Conservation (phyloP, 2,329 filamentous ascomycete genomes). For the Thelonectria olida region DNA sequence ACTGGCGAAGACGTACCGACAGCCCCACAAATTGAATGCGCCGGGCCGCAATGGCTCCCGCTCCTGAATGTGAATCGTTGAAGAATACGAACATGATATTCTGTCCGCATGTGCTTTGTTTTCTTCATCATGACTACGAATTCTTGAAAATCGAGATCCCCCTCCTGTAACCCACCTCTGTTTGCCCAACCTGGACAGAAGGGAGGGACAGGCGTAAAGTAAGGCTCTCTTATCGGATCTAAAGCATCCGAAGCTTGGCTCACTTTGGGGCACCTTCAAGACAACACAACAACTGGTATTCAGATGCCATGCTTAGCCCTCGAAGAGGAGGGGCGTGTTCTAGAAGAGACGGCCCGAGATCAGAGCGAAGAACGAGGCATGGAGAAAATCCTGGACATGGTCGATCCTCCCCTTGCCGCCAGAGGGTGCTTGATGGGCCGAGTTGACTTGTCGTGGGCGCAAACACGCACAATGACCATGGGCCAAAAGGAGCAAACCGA, state of each 20-base stretch:
- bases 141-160: neutral
- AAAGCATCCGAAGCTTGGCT: too few species aligned
- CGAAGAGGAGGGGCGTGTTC: neutral
- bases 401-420: conserved; percentile 22
- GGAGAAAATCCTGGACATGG: conserved; percentile 4
- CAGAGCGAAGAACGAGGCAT: neutral
- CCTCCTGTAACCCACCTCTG: neutral
- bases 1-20: neutral
- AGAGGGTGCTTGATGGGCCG: conserved; percentile 22
- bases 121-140: neutral
- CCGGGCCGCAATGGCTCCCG: neutral
- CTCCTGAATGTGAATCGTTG: neutral
- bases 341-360: neutral
- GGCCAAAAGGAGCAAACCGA: conserved; percentile 25
- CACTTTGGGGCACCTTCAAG: too few species aligned
- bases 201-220: too few species aligned
- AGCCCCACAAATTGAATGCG: neutral
- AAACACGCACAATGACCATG: conserved; percentile 22
- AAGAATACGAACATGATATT: neutral
- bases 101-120: neutral
- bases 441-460: conserved; percentile 35
- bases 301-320: too few species aligned
- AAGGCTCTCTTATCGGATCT: too few species aligned
- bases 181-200: neutral
- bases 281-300: too few species aligned